Conservation (phyloP, 148 eudicot species). For the Limonium bicolor region DNA sequence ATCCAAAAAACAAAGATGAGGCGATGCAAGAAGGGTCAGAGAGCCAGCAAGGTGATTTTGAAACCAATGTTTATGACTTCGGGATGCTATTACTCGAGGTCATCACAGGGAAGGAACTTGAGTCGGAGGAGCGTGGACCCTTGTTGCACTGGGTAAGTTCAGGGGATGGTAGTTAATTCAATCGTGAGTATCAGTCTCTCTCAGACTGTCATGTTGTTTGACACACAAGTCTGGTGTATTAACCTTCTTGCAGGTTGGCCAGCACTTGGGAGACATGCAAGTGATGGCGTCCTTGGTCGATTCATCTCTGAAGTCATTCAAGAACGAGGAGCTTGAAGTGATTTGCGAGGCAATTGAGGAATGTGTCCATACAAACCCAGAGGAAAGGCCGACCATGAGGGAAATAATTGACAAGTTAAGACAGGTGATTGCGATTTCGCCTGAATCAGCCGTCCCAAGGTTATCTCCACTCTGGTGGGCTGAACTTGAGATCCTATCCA, state of each 20-base stretch:
- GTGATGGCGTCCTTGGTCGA: conserved; percentile 31
- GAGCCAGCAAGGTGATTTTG: conserved; percentile 23
- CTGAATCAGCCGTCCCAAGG: conserved; percentile 65
- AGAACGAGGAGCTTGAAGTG: conserved; percentile 46
- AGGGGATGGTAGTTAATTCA: too few relatives aligned
- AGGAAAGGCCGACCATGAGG: conserved; percentile 44
- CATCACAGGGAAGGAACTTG: conserved; percentile 55
- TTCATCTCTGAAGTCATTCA: conserved; percentile 46
- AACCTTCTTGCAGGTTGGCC: conserved; percentile 39
- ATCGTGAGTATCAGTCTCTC: too few relatives aligned
- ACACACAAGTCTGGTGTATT: too few relatives aligned
- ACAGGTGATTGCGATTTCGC: conserved; percentile 38
- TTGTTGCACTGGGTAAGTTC: conserved; percentile 61
- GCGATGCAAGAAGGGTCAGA: conserved; percentile 18
- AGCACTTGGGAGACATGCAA: conserved; percentile 29
- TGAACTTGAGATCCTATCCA: conserved; percentile 79
- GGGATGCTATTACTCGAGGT: conserved; percentile 75
- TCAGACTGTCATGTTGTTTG: too few relatives aligned
- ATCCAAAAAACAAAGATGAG: conserved; percentile 19
- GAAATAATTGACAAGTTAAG: conserved; percentile 26
- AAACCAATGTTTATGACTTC: conserved; percentile 52
- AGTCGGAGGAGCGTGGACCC: conserved; percentile 50
- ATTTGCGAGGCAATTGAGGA: conserved; percentile 47
- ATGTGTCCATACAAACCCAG: conserved; percentile 34
- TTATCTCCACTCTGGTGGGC: conserved; percentile 99